phyloP scores from a whole-genome alignment of 2,329 filamentous ascomycete genomes.

The Trichophyton mentagrophytes region DNA sequence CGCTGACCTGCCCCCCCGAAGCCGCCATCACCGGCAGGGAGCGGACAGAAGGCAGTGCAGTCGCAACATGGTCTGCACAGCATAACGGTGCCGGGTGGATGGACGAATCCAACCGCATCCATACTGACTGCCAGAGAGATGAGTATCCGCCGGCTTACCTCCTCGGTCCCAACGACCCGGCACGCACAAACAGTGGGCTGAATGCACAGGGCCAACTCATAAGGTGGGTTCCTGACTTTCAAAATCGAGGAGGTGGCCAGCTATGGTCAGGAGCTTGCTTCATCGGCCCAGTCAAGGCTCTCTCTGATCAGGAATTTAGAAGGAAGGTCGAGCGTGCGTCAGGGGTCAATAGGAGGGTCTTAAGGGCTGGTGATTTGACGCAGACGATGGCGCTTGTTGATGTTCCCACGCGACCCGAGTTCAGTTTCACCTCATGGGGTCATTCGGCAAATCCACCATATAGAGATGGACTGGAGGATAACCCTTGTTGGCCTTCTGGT shows the following conservation, averaged over 20 bases:
- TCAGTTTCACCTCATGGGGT: conserved; percentile 2
- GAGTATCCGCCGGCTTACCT: no score
- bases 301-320: background rate
- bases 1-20: no score
- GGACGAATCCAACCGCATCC: no score
- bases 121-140: no score
- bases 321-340: background rate
- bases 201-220: conserved; percentile 15
- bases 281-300: background rate
- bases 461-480: conserved; percentile 3
- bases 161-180: no score
- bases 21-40: no score
- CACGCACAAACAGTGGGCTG: no score
- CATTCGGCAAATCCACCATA: conserved; percentile 2
- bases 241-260: background rate
- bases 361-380: background rate
- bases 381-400: background rate
- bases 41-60: no score
- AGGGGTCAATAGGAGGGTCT: background rate
- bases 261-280: background rate
- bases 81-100: no score
- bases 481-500: conserved; percentile 4
- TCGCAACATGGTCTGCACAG: no score
- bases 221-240: background rate
- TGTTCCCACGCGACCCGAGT: conserved; percentile 1